Evolutionary conservation across 1,284 basidiomycete species (phyloP), one percentile per base, ranked within the genome.

Genomic region (Meripilus lineatus): DNA sequence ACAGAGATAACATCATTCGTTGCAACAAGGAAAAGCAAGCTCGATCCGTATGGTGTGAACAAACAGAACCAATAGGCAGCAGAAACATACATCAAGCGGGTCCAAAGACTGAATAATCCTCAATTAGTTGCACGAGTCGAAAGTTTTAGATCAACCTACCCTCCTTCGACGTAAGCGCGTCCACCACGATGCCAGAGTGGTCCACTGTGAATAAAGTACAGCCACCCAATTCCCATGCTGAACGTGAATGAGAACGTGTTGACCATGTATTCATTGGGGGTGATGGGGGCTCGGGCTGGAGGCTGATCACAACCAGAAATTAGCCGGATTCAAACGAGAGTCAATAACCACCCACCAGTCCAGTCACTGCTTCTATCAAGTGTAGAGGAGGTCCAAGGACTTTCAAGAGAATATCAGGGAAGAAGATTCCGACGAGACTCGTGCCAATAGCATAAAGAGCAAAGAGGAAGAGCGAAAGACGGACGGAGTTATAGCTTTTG

Each of bases 151-250:
- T n/a, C n/a, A 36, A 40, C 39, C 17, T 13, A 40, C 39, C 20
- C 18, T n/a, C 15, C 22, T 40, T 40, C 39, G 8, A 30, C 24
- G 8, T 28, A 30, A 20, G 26, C 39, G 14, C 32, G 26, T 10
- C 39, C 39, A 11, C 39, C 39, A 28, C 39, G 6, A 13, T 40
- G 17, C 39, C 39, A 40, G 8, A 40, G 23, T 20, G 26, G 26
- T 11, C 39, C 39, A n/a, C 13, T 22, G 25, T 28, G 21, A 26
- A 40, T n/a, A 11, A 32, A n/a, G 18, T 40, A 32, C 6, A 40
- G n/a, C 5, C 15, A 7, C 7, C 39, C 39, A 11, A 38, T 38
- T 11, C 17, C 37, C 6, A 38, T 38, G 21, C 18, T 21, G 22
- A 38, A 38, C 10, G 37, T 22, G 11, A 21, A 22, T 20, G 37